Evolutionary conservation across 169 alveolate genomes (phyloP).

Genomic region (Perkinsus olseni): DNA sequence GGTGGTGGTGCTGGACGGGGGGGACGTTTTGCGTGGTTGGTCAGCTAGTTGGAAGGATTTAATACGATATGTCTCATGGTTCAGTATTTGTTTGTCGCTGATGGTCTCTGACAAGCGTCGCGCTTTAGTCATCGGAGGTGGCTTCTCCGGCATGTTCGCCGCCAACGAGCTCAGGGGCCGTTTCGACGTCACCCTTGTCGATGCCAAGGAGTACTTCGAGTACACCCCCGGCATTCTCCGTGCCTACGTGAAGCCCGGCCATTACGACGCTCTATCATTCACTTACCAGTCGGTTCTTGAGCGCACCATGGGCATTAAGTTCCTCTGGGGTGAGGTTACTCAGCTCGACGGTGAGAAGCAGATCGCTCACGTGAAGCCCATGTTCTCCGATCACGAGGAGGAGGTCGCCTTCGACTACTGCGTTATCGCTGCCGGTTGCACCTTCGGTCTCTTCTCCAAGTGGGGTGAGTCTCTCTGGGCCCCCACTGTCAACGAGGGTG

Average conservation of each 20-base stretch:
- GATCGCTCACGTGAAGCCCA: background rate
- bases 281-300: constrained; percentile 28
- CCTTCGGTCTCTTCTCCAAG: constrained; percentile 4
- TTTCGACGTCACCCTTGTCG: constrained; percentile 22
- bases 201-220: constrained; percentile 20
- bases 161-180: constrained; percentile 24
- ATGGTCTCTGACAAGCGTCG: background rate
- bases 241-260: constrained; percentile 33
- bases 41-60: background rate
- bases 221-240: constrained; percentile 28
- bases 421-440: constrained; percentile 35
- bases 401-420: constrained; percentile 37
- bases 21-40: background rate
- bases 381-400: constrained; percentile 5
- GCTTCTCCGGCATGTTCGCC: constrained; percentile 20
- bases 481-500: constrained; percentile 34
- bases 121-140: constrained; percentile 16
- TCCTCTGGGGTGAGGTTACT: constrained; percentile 35
- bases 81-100: background rate
- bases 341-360: background rate
- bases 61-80: background rate
- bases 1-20: too few relatives aligned
- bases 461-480: constrained; percentile 35
- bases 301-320: constrained; percentile 31
- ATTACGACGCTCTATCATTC: constrained; percentile 26